Evolutionary conservation across 176 grass and related monocot genomes (phyloP), one percentile per base, ranked within the genome.

Genomic region (Cenchrus americanus): DNA sequence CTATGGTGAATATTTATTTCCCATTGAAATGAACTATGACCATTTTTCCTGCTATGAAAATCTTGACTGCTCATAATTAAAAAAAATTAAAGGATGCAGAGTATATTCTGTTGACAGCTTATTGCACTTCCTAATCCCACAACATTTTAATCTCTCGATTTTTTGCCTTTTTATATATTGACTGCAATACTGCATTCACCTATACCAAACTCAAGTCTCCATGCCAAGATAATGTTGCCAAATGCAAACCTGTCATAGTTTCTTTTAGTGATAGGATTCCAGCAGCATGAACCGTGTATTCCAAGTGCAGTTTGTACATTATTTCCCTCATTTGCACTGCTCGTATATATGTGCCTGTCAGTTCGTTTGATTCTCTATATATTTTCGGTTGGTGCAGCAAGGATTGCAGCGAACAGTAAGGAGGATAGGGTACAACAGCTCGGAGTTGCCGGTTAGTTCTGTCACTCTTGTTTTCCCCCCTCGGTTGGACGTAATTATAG

Each of bases 381-480:
- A 7, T 47, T 43, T 1, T 53, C 6, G 7, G 66, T 50, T 67
- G 60, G 1, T 75, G 32, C 73, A 86, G 83, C 48, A 73, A 72
- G 47, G 65, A 54, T 51, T 66, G 58, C 73, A 83, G 54, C 41
- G 40, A 30, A 82, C 47, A 18, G 66, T 71, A 7, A 66, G 15
- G 42, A 51, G 61, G n/a, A 40, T 55, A 19, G 61, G 76, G 10
- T 68, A 51, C 42, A 84, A n/a, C 10, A 62, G 11, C 22, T 26
- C 43, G 11, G 41, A 66, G 10, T 32, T 80, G 19, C 60, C 32
- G 27, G 82, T 84, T 67, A 59, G 76, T 72, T n/a, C 3, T 41
- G 12, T 14, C 47, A 3, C 7, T 42, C 2, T 53, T 14, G 10
- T 14, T 42, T 58, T 75, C 7, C 6, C n/a, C 40, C 14, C 14